phyloP scores from a whole-genome alignment of 2,329 filamentous ascomycete species.

The Sporothrix humicola region DNA sequence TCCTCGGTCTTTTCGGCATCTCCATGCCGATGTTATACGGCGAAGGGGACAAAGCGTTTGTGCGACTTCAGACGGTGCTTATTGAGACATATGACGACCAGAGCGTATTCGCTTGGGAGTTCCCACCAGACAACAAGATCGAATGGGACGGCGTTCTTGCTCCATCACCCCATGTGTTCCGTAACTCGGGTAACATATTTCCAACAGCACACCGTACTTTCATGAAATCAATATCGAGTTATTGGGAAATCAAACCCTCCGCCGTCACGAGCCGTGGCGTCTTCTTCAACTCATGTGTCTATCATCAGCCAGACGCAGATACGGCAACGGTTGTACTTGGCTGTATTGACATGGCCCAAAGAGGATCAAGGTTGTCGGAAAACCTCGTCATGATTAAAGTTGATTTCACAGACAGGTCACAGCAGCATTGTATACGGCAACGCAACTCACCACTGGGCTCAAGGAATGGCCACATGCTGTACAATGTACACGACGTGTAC shows the following conservation, averaged over 20 bases:
- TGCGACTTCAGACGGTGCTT: constrained; percentile 38
- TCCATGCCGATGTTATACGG: constrained; percentile 39
- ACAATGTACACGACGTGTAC: neutral
- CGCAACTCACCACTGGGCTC: neutral
- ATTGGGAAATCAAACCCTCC: no score
- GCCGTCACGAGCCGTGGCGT: neutral
- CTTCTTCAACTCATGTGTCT: neutral
- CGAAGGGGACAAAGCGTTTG: constrained; percentile 36
- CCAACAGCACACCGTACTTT: neutral
- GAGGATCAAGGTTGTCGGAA: no score
- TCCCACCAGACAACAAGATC: neutral
- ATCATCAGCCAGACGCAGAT: no score
- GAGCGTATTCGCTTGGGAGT: constrained; percentile 40
- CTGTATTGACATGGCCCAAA: neutral
- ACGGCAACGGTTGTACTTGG: neutral
- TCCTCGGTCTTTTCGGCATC: constrained; percentile 38
- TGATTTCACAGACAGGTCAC: constrained; percentile 7
- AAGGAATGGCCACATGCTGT: neutral
- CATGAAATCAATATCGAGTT: no score
- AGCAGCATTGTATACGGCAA: neutral
- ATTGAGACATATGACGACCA: constrained; percentile 34
- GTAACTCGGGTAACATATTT: neutral
- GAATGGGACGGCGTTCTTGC: constrained; percentile 20
- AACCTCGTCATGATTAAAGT: neutral
- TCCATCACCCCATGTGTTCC: neutral